Evolutionary conservation across 2,329 filamentous ascomycete species (phyloP).

Genomic region (Nemania serpens): DNA sequence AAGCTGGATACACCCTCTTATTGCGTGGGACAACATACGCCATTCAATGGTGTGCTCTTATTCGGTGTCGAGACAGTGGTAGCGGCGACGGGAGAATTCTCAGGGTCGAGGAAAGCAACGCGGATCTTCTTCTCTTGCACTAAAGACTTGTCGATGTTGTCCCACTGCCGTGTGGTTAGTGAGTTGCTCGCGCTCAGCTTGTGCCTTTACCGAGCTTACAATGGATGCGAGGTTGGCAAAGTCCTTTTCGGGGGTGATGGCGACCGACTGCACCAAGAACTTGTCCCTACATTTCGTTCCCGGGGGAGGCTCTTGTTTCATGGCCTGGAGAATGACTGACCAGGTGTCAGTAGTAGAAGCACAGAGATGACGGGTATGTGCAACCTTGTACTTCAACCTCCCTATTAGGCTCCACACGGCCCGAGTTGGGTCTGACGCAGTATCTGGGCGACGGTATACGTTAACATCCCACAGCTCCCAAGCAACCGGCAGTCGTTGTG

Average conservation of each 20-base stretch:
- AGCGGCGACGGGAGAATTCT: constrained; percentile 46
- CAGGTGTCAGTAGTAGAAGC: constrained; percentile 33
- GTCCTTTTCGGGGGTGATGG: constrained; percentile 82
- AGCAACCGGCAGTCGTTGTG: constrained; percentile 22
- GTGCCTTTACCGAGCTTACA: constrained; percentile 55
- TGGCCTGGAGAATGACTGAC: constrained; percentile 89
- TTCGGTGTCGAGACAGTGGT: constrained; percentile 46
- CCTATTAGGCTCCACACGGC: constrained; percentile 87
- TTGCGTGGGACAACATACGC: constrained; percentile 40
- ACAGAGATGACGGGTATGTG: constrained; percentile 37
- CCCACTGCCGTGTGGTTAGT: constrained; percentile 64
- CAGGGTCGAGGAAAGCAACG: constrained; percentile 78
- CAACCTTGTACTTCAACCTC: constrained; percentile 91
- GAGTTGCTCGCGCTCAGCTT: constrained; percentile 30
- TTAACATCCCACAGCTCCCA: constrained; percentile 30
- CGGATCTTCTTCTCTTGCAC: constrained; percentile 96
- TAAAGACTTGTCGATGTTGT: constrained; percentile 73
- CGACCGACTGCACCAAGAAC: constrained; percentile 92
- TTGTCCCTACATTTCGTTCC: constrained; percentile 96
- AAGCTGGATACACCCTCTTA: constrained; percentile 3
- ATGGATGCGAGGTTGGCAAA: constrained; percentile 80
- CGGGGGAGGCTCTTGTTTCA: constrained; percentile 89
- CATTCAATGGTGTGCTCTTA: constrained; percentile 47
- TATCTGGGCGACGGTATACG: constrained; percentile 65
- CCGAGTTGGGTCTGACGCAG: constrained; percentile 95